phyloP scores from a whole-genome alignment of 2,329 filamentous ascomycete genomes.

The Fusarium acutatum region DNA sequence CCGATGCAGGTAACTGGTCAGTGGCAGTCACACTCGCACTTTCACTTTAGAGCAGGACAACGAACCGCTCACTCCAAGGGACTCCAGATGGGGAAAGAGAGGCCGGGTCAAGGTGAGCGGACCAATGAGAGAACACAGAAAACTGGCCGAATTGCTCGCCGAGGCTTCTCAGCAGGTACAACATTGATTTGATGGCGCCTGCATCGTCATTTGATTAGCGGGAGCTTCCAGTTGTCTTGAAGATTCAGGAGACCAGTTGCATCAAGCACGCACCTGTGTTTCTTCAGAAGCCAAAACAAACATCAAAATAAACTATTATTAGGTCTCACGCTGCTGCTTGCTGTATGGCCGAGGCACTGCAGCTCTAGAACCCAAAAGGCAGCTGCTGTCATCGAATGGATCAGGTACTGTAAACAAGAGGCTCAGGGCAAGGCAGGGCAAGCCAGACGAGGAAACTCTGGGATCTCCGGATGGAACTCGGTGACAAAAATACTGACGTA shows the following conservation, averaged over 20 bases:
- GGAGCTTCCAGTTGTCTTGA: background rate
- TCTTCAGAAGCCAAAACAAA: background rate
- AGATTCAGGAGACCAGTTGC: background rate
- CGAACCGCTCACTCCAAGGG: slow-evolving; percentile 21
- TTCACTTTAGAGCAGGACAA: slow-evolving; percentile 6
- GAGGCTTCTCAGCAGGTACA: slow-evolving; percentile 18
- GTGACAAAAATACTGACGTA: background rate
- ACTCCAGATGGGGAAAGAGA: slow-evolving; percentile 31
- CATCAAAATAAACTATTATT: slow-evolving; percentile 11
- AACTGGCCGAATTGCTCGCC: slow-evolving; percentile 15
- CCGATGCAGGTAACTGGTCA: slow-evolving; percentile 9
- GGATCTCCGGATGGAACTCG: background rate
- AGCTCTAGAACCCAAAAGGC: slow-evolving; percentile 19
- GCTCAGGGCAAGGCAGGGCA: background rate
- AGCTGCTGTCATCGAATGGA: slow-evolving; percentile 2
- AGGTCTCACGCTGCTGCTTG: background rate
- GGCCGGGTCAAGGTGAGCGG: background rate
- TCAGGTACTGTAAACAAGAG: slow-evolving; percentile 2
- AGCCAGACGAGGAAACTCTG: background rate
- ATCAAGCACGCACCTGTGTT: background rate
- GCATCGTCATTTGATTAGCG: slow-evolving; percentile 18
- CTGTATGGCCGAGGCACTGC: background rate
- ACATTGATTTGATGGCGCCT: slow-evolving; percentile 16
- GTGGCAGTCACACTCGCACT: slow-evolving; percentile 2
- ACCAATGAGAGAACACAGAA: slow-evolving; percentile 19